Percentiles rank a stretch among this genome's conserved stretches.
Evolutionary conservation across 2,329 filamentous ascomycete genomes (phyloP).

Genomic region (Cladosporium sp.): DNA sequence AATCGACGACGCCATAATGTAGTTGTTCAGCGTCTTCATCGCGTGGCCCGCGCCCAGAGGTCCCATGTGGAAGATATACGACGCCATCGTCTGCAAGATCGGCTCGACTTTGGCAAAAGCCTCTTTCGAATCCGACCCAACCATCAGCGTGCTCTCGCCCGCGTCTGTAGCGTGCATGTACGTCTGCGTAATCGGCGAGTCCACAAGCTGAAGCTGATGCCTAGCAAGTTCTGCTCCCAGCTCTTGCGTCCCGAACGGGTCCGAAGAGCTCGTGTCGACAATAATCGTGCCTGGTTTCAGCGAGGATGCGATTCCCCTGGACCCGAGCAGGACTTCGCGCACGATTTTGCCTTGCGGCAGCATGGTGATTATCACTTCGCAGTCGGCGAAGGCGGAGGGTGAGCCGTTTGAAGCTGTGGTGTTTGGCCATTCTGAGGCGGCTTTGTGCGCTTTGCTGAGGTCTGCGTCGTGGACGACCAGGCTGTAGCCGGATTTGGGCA

Average conservation of each 20-base stretch:
- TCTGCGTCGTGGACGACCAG: conserved; percentile 32
- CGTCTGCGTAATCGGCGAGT: conserved; percentile 35
- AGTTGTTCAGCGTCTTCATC: conserved; percentile 38
- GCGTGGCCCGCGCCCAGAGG: conserved; percentile 32
- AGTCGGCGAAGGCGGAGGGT: conserved; percentile 28
- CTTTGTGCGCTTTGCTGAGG: conserved; percentile 20
- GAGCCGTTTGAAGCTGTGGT: conserved; percentile 26
- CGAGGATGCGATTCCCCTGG: conserved; percentile 26
- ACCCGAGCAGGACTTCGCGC: conserved; percentile 28
- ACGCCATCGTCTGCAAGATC: conserved; percentile 32
- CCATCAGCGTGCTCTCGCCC: conserved; percentile 34
- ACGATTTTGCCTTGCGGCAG: conserved; percentile 35
- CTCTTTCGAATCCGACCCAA: conserved; percentile 26
- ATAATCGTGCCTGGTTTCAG: conserved; percentile 32
- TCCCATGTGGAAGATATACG: conserved; percentile 35
- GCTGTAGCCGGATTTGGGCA: conserved; percentile 31
- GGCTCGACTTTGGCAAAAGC: conserved; percentile 31
- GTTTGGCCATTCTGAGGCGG: conserved; percentile 26
- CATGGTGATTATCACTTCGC: conserved; percentile 34
- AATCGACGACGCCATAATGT: conserved; percentile 33
- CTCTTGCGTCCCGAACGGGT: conserved; percentile 32
- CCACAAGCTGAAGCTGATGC: conserved; percentile 31
- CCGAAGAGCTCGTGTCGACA: conserved; percentile 34
- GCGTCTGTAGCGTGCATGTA: conserved; percentile 34
- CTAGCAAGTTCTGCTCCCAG: conserved; percentile 30